phyloP scores from a whole-genome alignment of 116 monocot genomes.

The Cymodocea nodosa region DNA sequence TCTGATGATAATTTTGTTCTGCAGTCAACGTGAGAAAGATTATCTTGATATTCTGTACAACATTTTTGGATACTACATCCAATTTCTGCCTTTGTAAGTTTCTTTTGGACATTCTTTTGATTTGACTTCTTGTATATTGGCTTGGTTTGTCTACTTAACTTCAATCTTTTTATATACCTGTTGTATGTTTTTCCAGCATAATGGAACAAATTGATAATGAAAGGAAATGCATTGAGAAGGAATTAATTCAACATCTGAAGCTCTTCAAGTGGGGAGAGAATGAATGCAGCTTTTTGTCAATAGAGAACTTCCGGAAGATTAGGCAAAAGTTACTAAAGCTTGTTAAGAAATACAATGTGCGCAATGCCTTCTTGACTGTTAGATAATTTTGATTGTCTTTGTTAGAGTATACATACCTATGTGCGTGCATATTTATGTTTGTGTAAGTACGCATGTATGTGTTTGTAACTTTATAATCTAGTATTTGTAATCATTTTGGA shows the following conservation, averaged over 20 bases:
- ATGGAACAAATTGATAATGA: conserved; percentile 38
- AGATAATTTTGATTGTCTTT: neutral
- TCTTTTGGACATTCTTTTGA: neutral
- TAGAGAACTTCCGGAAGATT: conserved; percentile 50
- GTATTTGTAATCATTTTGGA: too few species aligned
- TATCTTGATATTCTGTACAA: conserved; percentile 74
- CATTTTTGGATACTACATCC: conserved; percentile 71
- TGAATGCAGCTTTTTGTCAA: conserved; percentile 16
- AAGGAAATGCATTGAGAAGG: conserved; percentile 46
- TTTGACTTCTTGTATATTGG: neutral
- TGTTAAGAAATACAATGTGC: conserved; percentile 70
- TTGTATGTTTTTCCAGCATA: conserved; percentile 30
- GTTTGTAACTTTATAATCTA: too few species aligned
- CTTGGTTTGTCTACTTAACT: neutral
- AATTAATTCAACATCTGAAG: conserved; percentile 49
- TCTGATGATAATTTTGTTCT: neutral
- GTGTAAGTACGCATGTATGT: too few species aligned
- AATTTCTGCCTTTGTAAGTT: conserved; percentile 76
- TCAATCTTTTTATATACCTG: neutral
- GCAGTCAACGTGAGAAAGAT: conserved; percentile 22
- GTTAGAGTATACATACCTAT: neutral
- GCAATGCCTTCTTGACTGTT: neutral
- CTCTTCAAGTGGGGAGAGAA: conserved; percentile 56
- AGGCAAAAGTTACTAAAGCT: conserved; percentile 62
- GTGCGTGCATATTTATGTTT: too few species aligned